Evolutionary conservation across 805 yeast species (phyloP), one percentile per base, ranked within the genome.

Genomic region (Millerozyma acaciae): DNA sequence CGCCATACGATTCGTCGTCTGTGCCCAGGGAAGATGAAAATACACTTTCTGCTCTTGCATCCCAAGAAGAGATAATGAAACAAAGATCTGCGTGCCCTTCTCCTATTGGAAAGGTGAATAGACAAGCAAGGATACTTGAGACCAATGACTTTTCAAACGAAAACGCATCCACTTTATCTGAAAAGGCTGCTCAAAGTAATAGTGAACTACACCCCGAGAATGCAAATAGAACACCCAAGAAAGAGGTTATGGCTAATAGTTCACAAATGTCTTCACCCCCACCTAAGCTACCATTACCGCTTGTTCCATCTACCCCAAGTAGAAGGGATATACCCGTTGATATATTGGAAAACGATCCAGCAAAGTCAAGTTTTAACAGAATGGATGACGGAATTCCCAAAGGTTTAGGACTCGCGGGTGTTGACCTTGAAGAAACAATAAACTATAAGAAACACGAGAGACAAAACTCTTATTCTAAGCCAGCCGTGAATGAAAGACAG

Each of bases 51-150:
- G 22, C 38, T 14, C 14, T 37, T 9, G 35, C 42, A 8, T 35
- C 35, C 2, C 16, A 13, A 8, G 48, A 48, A 4, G 65, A 56
- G 5, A 42, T 34, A 4, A 34, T 38, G 16, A 40, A 46, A 21
- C 40, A 47, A 5, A 48, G 68, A 28, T 51, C 64, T 1, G 50
- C 47, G 8, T 53, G 60, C 16, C 48, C 65, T 6, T 62, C 69
- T 18, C 73, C 73, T 5, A 49, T 61, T 49, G 73, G 70, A 1
- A 60, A 50, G 40, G 65, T 54, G 5, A 66, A 66, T 35, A 51
- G 73, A 32, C 73, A 66, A 41, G 73, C 73, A 2, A 52, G 71
- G 18, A 70, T 66, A 6, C 61, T 66, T 4, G 73, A 66, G 38
- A 57, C 65, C 2, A 53, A 50, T 32, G 62, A 59, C 20, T 52